Evolutionary conservation across 257 asterid species (phyloP).

Genomic region (Solanum corneliomulleri): DNA sequence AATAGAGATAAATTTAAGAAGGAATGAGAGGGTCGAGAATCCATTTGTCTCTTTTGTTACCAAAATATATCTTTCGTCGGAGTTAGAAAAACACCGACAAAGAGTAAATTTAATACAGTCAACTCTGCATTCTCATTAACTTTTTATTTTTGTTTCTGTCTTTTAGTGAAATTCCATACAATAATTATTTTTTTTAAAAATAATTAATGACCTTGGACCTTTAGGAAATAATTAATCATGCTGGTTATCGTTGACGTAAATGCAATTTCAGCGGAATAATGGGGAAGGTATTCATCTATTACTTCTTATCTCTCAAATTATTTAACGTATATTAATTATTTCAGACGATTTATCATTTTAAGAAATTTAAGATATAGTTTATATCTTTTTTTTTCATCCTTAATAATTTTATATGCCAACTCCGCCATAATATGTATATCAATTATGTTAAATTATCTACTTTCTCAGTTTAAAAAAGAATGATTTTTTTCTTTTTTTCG

Average conservation of each 20-base stretch:
- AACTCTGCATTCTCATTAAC: neutral
- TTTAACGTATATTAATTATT: accelerated
- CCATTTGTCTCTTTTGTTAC: neutral
- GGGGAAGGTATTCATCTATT: neutral
- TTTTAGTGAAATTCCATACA: neutral
- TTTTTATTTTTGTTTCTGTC: neutral
- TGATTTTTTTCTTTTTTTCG: accelerated
- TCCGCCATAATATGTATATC: neutral
- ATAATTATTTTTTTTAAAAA: neutral
- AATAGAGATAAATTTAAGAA: neutral
- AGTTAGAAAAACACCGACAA: neutral
- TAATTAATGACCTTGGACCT: neutral
- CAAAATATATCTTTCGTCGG: neutral
- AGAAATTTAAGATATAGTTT: neutral
- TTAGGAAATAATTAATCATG: neutral
- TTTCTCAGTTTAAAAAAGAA: accelerated
- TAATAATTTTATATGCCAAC: neutral
- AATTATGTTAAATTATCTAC: too few relatives aligned
- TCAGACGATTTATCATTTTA: neutral
- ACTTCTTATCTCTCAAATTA: neutral
- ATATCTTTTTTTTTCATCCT: neutral
- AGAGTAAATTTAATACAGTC: neutral
- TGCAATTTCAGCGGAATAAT: neutral
- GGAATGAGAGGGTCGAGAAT: neutral
- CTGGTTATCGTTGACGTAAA: neutral